These are phyloP conservation scores for Monilinia aucupariae DNA, from an alignment of 2,329 filamentous ascomycete genomes.

Conservation along the genomic window DNA sequence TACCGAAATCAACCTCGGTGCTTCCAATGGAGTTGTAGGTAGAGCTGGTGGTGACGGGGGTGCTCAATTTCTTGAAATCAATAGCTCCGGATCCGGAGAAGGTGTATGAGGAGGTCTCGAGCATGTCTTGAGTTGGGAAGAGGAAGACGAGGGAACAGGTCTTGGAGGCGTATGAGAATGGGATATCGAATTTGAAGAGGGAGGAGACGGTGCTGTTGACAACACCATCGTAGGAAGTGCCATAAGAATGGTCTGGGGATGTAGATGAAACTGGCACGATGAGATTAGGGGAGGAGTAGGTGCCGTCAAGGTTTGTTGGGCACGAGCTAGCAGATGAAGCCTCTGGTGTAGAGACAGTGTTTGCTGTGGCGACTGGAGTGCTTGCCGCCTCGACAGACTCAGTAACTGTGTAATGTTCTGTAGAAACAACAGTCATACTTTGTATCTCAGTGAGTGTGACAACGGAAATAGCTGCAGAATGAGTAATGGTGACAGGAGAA, in stretches of 20 bases:
- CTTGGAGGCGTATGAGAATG: conserved; percentile 38
- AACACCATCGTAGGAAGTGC: conserved; percentile 51
- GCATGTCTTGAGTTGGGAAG: conserved; percentile 51
- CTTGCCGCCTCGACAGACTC: neutral
- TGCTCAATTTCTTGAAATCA: conserved; percentile 46
- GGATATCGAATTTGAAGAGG: conserved; percentile 67
- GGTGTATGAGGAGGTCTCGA: conserved; percentile 55
- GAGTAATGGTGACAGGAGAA: neutral
- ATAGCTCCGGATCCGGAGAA: conserved; percentile 50
- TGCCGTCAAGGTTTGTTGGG: conserved; percentile 30
- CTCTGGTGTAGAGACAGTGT: neutral
- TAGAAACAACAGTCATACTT: neutral
- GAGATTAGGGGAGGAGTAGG: conserved; percentile 54
- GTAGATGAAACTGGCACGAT: conserved; percentile 55
- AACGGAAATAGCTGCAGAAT: neutral
- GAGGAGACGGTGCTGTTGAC: conserved; percentile 49
- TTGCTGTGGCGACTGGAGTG: neutral
- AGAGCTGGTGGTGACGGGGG: conserved; percentile 43
- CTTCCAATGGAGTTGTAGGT: conserved; percentile 49
- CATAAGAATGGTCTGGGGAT: conserved; percentile 46
- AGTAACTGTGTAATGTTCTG: neutral
- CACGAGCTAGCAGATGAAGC: neutral
- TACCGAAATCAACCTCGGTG: conserved; percentile 41
- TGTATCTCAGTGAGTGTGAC: neutral
- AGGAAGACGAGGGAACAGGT: conserved; percentile 61